These are phyloP conservation scores for Plasmodium inui DNA, from an alignment of 169 alveolate species.

Conservation along the genomic window DNA sequence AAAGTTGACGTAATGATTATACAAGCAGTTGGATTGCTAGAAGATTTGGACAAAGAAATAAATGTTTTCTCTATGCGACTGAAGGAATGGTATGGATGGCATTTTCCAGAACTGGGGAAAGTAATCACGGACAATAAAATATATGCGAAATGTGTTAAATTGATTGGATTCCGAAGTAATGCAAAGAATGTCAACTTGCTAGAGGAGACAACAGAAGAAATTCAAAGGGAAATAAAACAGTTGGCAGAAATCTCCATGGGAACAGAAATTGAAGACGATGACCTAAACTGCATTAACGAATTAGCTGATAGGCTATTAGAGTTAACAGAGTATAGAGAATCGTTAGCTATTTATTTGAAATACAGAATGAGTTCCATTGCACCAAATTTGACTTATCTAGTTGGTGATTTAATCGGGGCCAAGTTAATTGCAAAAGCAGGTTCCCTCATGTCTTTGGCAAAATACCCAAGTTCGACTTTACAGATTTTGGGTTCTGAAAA, in stretches of 20 bases:
- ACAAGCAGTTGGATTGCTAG: constrained; percentile 98
- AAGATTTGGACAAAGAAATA: constrained; percentile 97
- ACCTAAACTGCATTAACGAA: constrained; percentile 93
- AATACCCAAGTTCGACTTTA: constrained; percentile 99
- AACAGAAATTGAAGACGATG: constrained; percentile 97
- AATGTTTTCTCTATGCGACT: constrained; percentile 99
- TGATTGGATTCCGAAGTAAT: constrained; percentile 92
- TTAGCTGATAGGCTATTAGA: constrained; percentile 96
- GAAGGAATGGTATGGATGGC: constrained; percentile 99
- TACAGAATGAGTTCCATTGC: constrained; percentile 99
- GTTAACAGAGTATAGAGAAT: constrained; percentile 94
- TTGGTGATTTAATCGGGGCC: constrained; percentile 99
- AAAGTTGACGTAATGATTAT: constrained; percentile 99
- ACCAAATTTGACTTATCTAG: constrained; percentile 98
- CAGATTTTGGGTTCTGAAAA: constrained; percentile 99
- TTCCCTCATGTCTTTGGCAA: constrained; percentile 96
- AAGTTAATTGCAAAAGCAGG: constrained; percentile 99
- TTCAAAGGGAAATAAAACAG: constrained; percentile 95
- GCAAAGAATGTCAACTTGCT: constrained; percentile 86
- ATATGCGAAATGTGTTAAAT: constrained; percentile 92
- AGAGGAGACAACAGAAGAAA: constrained; percentile 93
- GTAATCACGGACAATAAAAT: constrained; percentile 94
- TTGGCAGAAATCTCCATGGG: constrained; percentile 99
- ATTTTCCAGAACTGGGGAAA: constrained; percentile 99
- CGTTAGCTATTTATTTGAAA: constrained; percentile 95